Evolutionary conservation across 163 green algal species (phyloP), one percentile per base, ranked within the genome.

Genomic region (Scenedesmus sp.): DNA sequence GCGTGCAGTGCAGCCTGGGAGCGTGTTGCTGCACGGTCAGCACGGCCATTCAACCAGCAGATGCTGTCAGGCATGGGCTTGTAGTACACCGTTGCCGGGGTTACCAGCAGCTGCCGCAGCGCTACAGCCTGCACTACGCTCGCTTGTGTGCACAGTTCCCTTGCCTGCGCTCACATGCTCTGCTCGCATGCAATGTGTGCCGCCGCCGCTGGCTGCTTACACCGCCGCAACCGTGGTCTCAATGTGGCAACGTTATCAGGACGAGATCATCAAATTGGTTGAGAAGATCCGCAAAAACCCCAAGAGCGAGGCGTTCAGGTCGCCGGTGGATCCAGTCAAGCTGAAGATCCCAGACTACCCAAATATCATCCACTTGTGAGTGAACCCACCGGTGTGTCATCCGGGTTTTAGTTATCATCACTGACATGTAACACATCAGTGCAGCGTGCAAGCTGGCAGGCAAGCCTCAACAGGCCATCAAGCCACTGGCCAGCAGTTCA

Each of bases 291-390:
- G 83, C 37, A 87, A 83, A n/a, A 86, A 92, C 42, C 51, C 26
- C 40, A 90, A 95, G 15, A 87, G 88, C 1, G 86, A 86, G 33
- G 42, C 93, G 1, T 99, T 99, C 92, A 82, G 91, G 43, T 80
- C 93, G 86, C 96, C 96, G 9, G 97, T 99, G 43, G 94, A 98
- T 88, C 89, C 93, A 15, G 79, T 94, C 18, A 93, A 87, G 76
- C 89, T 97, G 26, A 85, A 84, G 82, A 95, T 96, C 81, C 96
- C 96, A 7, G 95, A 98, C 91, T 99, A 99, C 92, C 95, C 94
- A 82, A 91, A 94, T 51, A 95, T 98, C 83, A 96, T 99, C 90
- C 97, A 97, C 76, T 40, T 76, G 65, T 76, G 65, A 76, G 65
- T 76, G 6, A 18, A 16, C 9, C 3, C 68, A 37, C 13, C 68